Base-by-base conservation (phyloP, 2,329 filamentous ascomycete genomes). In the Colletotrichum kahawae region DNA sequence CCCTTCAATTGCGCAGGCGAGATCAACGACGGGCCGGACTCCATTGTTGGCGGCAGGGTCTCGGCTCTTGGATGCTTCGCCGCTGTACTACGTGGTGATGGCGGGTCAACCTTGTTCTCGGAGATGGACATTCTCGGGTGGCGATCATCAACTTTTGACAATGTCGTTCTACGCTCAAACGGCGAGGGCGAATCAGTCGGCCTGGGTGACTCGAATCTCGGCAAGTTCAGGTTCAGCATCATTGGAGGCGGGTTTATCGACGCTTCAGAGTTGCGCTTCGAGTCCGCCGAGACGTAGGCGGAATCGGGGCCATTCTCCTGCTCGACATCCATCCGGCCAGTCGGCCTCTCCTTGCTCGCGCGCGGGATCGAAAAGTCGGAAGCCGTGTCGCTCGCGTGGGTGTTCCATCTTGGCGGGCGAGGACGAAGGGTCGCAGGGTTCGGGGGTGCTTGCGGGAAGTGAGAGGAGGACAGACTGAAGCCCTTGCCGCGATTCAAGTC, bases 401-500 rank as follows among this genome's bases (percentile, higher is more conserved):
- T 90, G 59, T 89, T 84, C 83, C 87, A 87, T 79, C 87, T 86
- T 12, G 85, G 80, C 36, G 86, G 85, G 33, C 82, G 84, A 27
- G 88, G 88, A 21, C 88, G 85, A 34, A 81, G 77, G 21, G 80
- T 78, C 7, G 82, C 79, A 16, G 81, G 79, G 65, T 77, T 78
- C 14, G 82, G 79, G 31, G 79, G 80, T 14, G 79, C 80, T 31
- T 84, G 84, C 29, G 84, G 82, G 76, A 90, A 89, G 74, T 89
- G 86, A 2, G 87, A 79, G 60, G 85, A 82, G 72, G 86, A 83
- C 10, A 93, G 82, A 38, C 82, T 87, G 78, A 91, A 91, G 1
- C 84, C 81, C 62, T 83, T 86, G 64, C 86, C 84, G 57, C 85
- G 85, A 78, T 92, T 93, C 43, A 90, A 88, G 80, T 96, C 94